These are phyloP conservation scores for Sclerotinia nivalis DNA, from an alignment of 2,329 filamentous ascomycete species.

Conservation along the genomic window DNA sequence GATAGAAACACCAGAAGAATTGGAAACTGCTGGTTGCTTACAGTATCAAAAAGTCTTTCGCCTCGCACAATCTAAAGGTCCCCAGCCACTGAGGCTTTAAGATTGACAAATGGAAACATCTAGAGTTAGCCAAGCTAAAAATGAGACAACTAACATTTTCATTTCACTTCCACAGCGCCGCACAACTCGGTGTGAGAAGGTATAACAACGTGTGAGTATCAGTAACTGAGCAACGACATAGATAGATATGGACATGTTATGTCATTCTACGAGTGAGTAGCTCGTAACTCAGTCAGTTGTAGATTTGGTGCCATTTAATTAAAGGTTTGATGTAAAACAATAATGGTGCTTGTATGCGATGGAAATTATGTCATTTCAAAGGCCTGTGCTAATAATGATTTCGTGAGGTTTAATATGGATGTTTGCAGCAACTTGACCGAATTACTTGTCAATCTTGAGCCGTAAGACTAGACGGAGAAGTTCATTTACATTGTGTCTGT, in stretches of 20 bases:
- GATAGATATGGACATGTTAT: not conserved
- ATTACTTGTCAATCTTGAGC: not conserved
- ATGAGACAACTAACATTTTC: conserved; percentile 27
- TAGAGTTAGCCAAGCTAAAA: conserved; percentile 26
- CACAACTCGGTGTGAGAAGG: not conserved
- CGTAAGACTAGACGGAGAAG: not conserved
- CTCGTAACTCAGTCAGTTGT: not conserved
- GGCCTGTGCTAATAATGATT: not conserved
- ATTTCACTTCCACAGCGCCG: not conserved
- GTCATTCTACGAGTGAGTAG: too few relatives aligned
- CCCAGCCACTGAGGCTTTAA: conserved; percentile 24
- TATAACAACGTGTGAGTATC: too few relatives aligned
- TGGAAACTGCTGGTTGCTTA: conserved; percentile 23
- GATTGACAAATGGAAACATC: conserved; percentile 28
- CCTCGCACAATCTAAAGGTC: conserved; percentile 10
- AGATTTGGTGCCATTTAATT: not conserved
- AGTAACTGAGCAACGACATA: not conserved
- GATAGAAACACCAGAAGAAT: not conserved
- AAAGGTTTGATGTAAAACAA: not conserved
- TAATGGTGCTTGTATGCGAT: not conserved
- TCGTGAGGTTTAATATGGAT: not conserved
- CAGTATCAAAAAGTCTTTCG: conserved; percentile 11
- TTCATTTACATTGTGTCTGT: not conserved
- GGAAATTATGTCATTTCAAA: not conserved
- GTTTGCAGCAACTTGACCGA: not conserved